Evolutionary conservation across 352 stramenopile species (phyloP), one percentile per base, ranked within the genome.

Genomic region (Phytophthora melonis): DNA sequence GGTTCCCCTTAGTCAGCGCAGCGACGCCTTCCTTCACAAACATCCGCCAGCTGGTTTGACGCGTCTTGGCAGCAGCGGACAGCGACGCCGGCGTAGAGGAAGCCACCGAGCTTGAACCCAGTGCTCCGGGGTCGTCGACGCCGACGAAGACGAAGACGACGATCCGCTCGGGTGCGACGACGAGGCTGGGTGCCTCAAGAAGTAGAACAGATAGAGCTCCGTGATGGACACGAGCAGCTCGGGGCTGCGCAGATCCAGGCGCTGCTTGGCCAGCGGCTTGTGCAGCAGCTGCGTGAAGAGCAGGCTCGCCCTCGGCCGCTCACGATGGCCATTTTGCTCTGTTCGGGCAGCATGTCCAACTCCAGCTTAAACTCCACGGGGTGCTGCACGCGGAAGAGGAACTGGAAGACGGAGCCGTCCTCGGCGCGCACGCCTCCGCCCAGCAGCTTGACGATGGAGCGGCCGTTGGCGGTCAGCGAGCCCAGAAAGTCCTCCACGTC

Each of bases 171-270:
- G 82, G 66, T 95, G 88, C 30, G 83, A 88, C 1, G 88, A 91
- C 21, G 80, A 89, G 2, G 87, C 83, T 13, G 88, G 90, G 63
- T 97, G 88, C 13, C 90, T 80, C 58, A 97, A 63, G 60, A 97
- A 93, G 74, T 94, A 95, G 58, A 97, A 93, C 3, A 97, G 65
- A 66, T 90, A 96, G 3, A 96, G 82, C 75, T 93, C 88, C 52
- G 91, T 90, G 71, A 96, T 96, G 13, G 88, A 91, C 63, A 97
- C 85, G 34, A 97, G 75, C 58, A 95, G 78, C 75, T 94, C 82
- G 0, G 90, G 88, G 64, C 79, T 89, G 57, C 89, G 89, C 43
- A 89, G 78, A 66, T 95, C 89, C 34, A 95, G 72, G 13, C 82
- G 76, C 73, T 95, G 89, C 75, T 95, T 95, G 39, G 80, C 76